Percentiles rank a stretch among this genome's conserved stretches.
phyloP scores from a whole-genome alignment of 2,329 filamentous ascomycete species.

The Fusarium dimerum region DNA sequence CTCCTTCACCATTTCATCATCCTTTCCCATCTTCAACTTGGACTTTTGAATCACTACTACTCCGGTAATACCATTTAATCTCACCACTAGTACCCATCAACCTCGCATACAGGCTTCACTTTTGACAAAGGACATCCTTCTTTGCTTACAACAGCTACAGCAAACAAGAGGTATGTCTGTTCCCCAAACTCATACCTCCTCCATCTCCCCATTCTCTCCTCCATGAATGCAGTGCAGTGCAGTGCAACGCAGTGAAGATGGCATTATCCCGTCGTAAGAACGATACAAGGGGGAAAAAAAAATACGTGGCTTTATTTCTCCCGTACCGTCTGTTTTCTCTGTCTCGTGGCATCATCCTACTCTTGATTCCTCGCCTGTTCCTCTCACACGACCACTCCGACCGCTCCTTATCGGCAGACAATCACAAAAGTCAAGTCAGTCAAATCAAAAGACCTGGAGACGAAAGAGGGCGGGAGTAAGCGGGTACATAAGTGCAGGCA shows the following conservation, averaged over 20 bases:
- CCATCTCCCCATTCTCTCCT: no score
- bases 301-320: slow-evolving; percentile 1
- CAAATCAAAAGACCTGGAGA: background rate
- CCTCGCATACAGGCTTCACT: no score
- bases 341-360: slow-evolving; percentile 22
- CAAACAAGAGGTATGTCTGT: no score
- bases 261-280: no score
- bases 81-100: no score
- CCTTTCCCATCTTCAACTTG: slow-evolving; percentile 1
- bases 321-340: slow-evolving; percentile 10
- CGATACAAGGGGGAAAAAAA: no score
- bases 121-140: no score
- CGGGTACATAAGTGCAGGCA: no score
- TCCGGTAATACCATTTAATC: background rate
- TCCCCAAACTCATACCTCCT: no score
- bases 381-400: slow-evolving; percentile 24
- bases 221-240: no score
- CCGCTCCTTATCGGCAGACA: slow-evolving; percentile 26
- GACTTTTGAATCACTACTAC: background rate
- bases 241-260: no score
- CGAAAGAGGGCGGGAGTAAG: background rate
- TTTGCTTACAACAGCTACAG: no score
- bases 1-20: slow-evolving; percentile 10
- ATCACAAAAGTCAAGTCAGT: background rate
- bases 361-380: slow-evolving; percentile 21